These are phyloP conservation scores for Sporopachydermia lactativora DNA, from an alignment of 805 yeast species.

Conservation along the genomic window DNA sequence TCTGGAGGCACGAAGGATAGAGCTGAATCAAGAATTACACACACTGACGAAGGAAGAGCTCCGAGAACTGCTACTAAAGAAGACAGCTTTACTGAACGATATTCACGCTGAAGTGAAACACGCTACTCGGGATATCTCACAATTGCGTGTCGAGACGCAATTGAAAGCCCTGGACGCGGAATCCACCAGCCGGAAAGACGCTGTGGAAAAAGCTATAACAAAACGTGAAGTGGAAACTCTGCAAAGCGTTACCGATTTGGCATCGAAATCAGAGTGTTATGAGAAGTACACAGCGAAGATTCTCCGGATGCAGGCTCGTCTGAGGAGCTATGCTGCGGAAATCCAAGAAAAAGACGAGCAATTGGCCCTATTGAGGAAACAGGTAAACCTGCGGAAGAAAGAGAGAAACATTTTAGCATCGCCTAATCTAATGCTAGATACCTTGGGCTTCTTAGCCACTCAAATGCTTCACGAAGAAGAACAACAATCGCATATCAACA, in stretches of 20 bases:
- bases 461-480: conserved; percentile 32
- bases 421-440: conserved; percentile 24
- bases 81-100: not conserved
- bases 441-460: conserved; percentile 40
- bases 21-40: not conserved
- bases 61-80: not conserved
- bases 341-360: conserved; percentile 4
- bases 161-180: conserved; percentile 28
- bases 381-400: conserved; percentile 8
- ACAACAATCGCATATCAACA: conserved; percentile 4
- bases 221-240: conserved; percentile 29
- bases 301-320: not conserved
- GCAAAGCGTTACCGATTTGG: not conserved
- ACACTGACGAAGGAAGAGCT: not conserved
- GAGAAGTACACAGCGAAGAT: conserved; percentile 2
- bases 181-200: conserved; percentile 30
- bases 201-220: conserved; percentile 31
- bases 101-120: not conserved
- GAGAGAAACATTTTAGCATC: conserved; percentile 7
- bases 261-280: not conserved
- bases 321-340: conserved; percentile 3
- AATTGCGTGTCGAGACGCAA: conserved; percentile 21
- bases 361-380: conserved; percentile 6
- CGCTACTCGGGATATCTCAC: not conserved
- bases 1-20: not conserved